Evolutionary conservation across 345 rosid species (phyloP), one percentile per base, ranked within the genome.

Genomic region (Triadica sebifera): DNA sequence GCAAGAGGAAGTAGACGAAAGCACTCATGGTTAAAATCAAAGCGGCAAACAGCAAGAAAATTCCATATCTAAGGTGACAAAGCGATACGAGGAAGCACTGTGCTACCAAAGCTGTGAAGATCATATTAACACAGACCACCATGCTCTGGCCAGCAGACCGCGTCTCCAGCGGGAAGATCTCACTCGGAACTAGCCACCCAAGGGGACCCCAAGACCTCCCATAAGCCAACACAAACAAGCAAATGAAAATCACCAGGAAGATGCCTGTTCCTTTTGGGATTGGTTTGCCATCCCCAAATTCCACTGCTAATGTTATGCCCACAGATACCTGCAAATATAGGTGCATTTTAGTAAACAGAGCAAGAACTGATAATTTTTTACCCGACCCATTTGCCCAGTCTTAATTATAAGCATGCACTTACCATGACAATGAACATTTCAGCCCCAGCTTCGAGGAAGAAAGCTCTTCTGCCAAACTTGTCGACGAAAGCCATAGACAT

Each of bases 381-480:
- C 34, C 34, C 34, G 34, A 29, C 2, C 34, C 34, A 29, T 29
- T 29, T 29, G 34, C 34, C 2, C 1, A 29, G 34, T 29, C 34
- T 29, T 29, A 29, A 29, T 29, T 29, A 29, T 29, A 29, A 29
- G 34, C 34, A 29, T 29, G 34, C 34, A 29, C 34, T 17, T 55
- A 79, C 83, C 83, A 82, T 85, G 24, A 77, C 71, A 17, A 76
- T 15, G 51, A 87, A 52, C 88, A 87, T 78, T 53, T 85, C 85
- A 19, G 53, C 46, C 10, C 88, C 90, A 65, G 87, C 87, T 74
- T 83, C 75, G 12, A 87, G 69, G 77, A 87, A 87, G 71, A 87
- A 77, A 11, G 79, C 67, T 56, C 88, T 64, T 70, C 86, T 77
- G 47, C 85, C 90, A 17, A 77, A 75, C 73, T 72, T 83, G 62